Evolutionary conservation across 441 rosid species (phyloP).

Genomic region (Biscutella laevigata): DNA sequence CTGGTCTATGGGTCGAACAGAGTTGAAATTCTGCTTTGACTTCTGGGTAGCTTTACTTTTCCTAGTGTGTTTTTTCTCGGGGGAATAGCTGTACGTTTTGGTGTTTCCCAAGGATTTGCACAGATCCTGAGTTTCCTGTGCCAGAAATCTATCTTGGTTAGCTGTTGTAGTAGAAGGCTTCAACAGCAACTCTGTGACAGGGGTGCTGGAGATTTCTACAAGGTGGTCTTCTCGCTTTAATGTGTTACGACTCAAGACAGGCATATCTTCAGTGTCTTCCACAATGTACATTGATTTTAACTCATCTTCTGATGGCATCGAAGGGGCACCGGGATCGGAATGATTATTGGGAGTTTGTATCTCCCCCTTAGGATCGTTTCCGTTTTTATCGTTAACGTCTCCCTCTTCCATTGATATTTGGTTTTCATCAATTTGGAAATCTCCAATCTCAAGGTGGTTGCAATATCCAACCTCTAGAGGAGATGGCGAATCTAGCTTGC

Average conservation of each 20-base stretch:
- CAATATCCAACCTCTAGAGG: not conserved
- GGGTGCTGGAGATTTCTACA: constrained; percentile 17
- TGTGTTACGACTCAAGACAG: constrained; percentile 20
- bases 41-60: constrained; percentile 32
- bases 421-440: constrained; percentile 19
- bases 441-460: constrained; percentile 14
- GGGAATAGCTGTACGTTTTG: constrained; percentile 27
- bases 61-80: constrained; percentile 32
- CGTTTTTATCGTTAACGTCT: constrained; percentile 18
- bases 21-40: constrained; percentile 30
- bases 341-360: constrained; percentile 3
- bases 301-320: constrained; percentile 27
- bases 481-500: not conserved
- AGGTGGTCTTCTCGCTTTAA: constrained; percentile 11
- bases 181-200: constrained; percentile 24
- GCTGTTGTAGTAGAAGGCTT: constrained; percentile 28
- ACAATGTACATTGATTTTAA: constrained; percentile 19
- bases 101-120: constrained; percentile 26
- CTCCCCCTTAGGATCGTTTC: constrained; percentile 22
- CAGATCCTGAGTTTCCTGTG: constrained; percentile 30
- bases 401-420: constrained; percentile 7
- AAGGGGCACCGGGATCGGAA: constrained; percentile 11
- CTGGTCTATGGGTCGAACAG: constrained; percentile 32
- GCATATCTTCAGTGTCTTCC: constrained; percentile 25
- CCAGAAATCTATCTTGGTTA: constrained; percentile 20